Conservation (phyloP, 148 eudicot species). For the Rhododendron ferrugineum region DNA sequence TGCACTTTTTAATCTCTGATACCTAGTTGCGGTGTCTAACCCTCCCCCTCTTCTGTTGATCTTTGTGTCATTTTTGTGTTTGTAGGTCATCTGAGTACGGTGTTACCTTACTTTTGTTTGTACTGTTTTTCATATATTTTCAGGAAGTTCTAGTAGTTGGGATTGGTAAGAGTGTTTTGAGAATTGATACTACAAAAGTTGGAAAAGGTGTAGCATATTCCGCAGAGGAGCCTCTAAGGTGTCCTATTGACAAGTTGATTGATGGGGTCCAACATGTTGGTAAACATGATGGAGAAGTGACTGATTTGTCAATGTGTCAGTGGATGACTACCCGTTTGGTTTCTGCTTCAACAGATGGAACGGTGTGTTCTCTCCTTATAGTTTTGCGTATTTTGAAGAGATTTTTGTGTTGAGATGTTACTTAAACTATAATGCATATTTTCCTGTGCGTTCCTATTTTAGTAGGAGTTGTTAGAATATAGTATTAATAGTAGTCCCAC, state of each 20-base stretch:
- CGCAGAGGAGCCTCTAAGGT: slow-evolving; percentile 75
- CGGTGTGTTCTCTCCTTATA: slow-evolving; percentile 38
- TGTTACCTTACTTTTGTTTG: not conserved
- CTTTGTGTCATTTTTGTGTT: not conserved
- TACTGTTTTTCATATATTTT: not conserved
- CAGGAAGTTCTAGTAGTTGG: slow-evolving; percentile 96
- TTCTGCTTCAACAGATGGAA: slow-evolving; percentile 94
- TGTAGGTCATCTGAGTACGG: not conserved
- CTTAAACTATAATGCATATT: not conserved
- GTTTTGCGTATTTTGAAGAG: not conserved
- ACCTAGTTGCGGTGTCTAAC: not conserved
- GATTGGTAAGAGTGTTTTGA: slow-evolving; percentile 61
- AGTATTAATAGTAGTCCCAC: too few species aligned
- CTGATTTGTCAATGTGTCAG: slow-evolving; percentile 97
- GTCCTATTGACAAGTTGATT: slow-evolving; percentile 65
- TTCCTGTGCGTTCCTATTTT: not conserved
- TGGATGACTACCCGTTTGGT: slow-evolving; percentile 99
- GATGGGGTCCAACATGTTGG: slow-evolving; percentile 94
- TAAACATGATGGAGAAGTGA: slow-evolving; percentile 90
- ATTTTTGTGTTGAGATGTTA: not conserved
- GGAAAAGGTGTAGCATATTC: slow-evolving; percentile 66
- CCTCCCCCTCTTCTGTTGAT: not conserved
- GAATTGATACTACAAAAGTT: slow-evolving; percentile 81
- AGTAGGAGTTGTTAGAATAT: too few species aligned
- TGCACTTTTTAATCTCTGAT: not conserved